Base-by-base conservation (phyloP, 768 basidiomycete species). In the Leccinum barrowsii region DNA sequence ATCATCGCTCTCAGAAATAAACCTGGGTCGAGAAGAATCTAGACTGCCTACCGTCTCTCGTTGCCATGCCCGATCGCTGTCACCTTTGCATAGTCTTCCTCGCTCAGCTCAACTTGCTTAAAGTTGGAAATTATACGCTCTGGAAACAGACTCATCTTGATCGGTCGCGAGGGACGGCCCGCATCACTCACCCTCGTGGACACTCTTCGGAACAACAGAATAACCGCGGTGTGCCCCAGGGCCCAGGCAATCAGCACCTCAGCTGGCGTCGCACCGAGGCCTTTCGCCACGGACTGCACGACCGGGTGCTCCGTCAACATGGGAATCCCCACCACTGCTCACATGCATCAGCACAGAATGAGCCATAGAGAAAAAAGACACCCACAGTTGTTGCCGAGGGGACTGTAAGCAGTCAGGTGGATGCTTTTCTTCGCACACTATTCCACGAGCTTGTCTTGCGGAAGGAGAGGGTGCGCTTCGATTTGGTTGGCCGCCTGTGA, bases 181-280 rank as follows among this genome's bases (percentile, higher is more conserved):
- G 57, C n/a, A n/a, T 54, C 24, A 56, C 70, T 19, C 40, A 81
- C 79, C 73, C 67, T 86, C 78, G 57, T 86, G 78, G 28, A 92
- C 89, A 56, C 84, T 85, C 80, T 94, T 94, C 17, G 92, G 92
- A 65, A 94, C 90, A 61, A 94, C 87, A 8, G 85, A 85, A 72
- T 85, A 87, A 12, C 91, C 92, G 44, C 90, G 82, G 64, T 85
- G 71, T 37, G 75, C 82, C 13, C 84, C 24, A 26, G 24, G 24
- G 24, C 87, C 91, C 91, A 95, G 0, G 90, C 89, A 59, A 96
- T 75, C 56, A 94, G 79, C 37, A 94, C 87, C 71, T 94, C 90
- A 0, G 91, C 92, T 2, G 90, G 76, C 1, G 87, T 86, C 4
- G 84, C 87, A 34, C 76, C 75, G 35, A 87, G 78, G 65, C 77